Evolutionary conservation across 179 eudicot genomes (phyloP), one percentile per base, ranked within the genome.

Genomic region (Sideroxylon spinosum): DNA sequence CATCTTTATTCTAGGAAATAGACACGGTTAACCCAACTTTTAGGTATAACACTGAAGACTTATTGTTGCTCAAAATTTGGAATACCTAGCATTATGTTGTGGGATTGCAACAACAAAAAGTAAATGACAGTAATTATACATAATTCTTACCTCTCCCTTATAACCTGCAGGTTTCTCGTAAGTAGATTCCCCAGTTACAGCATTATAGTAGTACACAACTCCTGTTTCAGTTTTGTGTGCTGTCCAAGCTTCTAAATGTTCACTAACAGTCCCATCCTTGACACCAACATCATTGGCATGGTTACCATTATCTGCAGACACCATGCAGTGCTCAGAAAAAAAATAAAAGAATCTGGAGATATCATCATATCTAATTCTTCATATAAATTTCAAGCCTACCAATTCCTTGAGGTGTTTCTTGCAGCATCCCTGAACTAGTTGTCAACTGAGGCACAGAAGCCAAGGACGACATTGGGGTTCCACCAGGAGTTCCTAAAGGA

Each of bases 221-320:
- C 99, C 97, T 28, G 89, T 68, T 80, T 90, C 98, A 86, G 92
- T 92, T 84, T 89, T 86, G 84, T 96, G 99, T 48, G 97, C 97
- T 66, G 97, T 92, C 99, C 99, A 96, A 22, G 92, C 90, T 77
- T 96, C 93, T 4, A 78, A 44, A 57, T 85, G 87, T 26, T 92
- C 87, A 78, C 74, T 82, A 32, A 79, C 61, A 78, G 81, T 60
- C 52, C 75, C 86, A 65, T 76, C 83, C 56, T 82, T 85, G 69
- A 68, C 71, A 67, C 83, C 83, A 75, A 72, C 78, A 81, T 66
- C 78, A 84, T 70, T 84, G 61, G 62, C 81, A 81, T 76, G 86
- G 66, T 89, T 87, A 63, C 55, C 68, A 59, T 78, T 81, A 76
- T 86, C 97, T 89, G 91, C 83, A 86, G 75, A 78, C 72, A 48